Conservation (phyloP, 352 stramenopile species). For the Pythium sukuiense region DNA sequence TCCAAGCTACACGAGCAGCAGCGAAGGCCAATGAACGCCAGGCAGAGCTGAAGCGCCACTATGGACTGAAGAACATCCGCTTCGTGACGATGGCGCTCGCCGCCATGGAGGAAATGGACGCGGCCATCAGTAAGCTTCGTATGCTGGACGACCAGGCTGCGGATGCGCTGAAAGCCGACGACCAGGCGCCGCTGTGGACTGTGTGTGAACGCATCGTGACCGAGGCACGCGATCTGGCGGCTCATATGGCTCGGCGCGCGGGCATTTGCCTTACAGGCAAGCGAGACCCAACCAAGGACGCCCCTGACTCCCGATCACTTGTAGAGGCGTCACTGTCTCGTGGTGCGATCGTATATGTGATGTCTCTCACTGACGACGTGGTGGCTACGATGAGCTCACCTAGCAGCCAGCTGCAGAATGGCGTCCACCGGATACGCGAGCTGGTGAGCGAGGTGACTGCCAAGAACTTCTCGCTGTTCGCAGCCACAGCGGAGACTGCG, state of each 20-base stretch:
- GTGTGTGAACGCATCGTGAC: conserved; percentile 26
- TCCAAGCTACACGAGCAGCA: conserved; percentile 24
- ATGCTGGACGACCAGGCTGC: conserved; percentile 30
- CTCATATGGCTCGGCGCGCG: conserved; percentile 54
- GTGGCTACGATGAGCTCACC: background rate
- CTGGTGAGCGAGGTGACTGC: conserved; percentile 40
- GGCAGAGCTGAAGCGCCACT: conserved; percentile 56
- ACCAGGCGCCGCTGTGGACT: background rate
- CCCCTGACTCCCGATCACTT: conserved; percentile 41
- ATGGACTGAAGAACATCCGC: conserved; percentile 49
- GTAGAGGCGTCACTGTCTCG: conserved; percentile 36
- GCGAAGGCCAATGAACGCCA: conserved; percentile 44
- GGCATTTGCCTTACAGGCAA: conserved; percentile 72
- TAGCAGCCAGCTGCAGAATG: conserved; percentile 6
- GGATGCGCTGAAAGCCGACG: background rate
- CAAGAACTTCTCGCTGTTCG: conserved; percentile 32
- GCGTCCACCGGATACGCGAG: conserved; percentile 29
- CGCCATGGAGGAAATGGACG: conserved; percentile 63
- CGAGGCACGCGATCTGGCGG: conserved; percentile 38
- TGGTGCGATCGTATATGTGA: conserved; percentile 6
- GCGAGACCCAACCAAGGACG: conserved; percentile 46
- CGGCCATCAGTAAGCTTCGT: conserved; percentile 38
- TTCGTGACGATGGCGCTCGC: conserved; percentile 53
- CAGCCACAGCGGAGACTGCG: conserved; percentile 24
- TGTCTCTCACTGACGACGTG: conserved; percentile 42